Evolutionary conservation across 202 grass and related monocot genomes (phyloP).

Genomic region (Alloteropsis angusta): DNA sequence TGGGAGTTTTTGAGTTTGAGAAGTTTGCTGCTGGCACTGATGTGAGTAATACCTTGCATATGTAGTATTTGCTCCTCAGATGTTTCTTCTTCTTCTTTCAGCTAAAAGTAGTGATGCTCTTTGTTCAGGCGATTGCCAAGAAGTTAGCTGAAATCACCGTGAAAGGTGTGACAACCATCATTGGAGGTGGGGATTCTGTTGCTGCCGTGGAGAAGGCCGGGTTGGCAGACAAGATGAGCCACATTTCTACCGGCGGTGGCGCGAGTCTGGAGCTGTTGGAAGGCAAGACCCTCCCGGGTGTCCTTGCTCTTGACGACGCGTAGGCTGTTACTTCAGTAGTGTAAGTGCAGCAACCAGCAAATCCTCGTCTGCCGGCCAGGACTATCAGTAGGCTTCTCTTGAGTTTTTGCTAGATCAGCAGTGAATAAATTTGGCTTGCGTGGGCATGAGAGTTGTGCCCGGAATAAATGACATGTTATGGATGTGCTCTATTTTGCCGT

Average conservation of each 20-base stretch:
- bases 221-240: constrained; percentile 58
- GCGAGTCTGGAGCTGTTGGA: constrained; percentile 68
- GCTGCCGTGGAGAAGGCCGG: constrained; percentile 71
- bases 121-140: constrained; percentile 53
- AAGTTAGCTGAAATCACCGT: constrained; percentile 59
- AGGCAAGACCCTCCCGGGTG: constrained; percentile 58
- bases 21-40: constrained; percentile 66
- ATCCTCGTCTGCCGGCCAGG: background rate
- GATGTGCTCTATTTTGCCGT: background rate
- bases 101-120: background rate
- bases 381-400: background rate
- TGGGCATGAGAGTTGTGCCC: background rate
- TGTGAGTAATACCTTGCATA: constrained; percentile 16
- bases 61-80: background rate
- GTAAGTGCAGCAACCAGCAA: background rate
- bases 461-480: background rate
- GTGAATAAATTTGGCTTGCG: constrained; percentile 7
- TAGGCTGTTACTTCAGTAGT: constrained; percentile 4
- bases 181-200: constrained; percentile 73
- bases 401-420: background rate
- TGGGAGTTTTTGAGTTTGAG: constrained; percentile 78
- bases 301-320: constrained; percentile 61
- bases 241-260: constrained; percentile 73
- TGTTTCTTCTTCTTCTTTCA: background rate
- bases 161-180: constrained; percentile 57